phyloP scores from a whole-genome alignment of 495 filamentous ascomycete genomes.

The Glonium stellatum region DNA sequence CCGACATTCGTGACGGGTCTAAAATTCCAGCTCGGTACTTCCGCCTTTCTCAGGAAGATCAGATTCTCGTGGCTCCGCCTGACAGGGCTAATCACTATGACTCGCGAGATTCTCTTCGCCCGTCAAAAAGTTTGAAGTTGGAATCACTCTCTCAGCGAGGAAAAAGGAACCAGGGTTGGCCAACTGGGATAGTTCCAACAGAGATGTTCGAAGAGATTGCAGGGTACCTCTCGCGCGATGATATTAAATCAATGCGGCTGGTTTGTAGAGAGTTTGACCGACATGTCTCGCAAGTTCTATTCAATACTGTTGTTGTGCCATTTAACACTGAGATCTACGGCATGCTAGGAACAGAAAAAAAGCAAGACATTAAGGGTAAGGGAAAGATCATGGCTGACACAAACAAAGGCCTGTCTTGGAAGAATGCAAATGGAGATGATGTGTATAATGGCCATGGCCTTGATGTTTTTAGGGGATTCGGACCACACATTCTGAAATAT shows the following conservation, averaged over 20 bases:
- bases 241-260: constrained; percentile 46
- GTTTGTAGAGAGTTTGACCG: constrained; percentile 48
- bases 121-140: constrained; percentile 5
- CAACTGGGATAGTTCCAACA: constrained; percentile 37
- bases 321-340: constrained; percentile 49
- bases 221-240: constrained; percentile 41
- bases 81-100: neutral
- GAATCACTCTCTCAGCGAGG: neutral
- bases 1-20: constrained; percentile 14
- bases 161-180: constrained; percentile 4
- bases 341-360: constrained; percentile 30
- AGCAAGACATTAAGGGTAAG: constrained; percentile 30
- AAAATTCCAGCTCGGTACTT: constrained; percentile 18
- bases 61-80: neutral
- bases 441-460: constrained; percentile 41
- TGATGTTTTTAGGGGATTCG: constrained; percentile 46
- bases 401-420: constrained; percentile 18
- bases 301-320: constrained; percentile 47
- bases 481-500: constrained; percentile 43
- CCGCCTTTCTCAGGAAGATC: neutral
- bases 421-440: constrained; percentile 32
- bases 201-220: constrained; percentile 47
- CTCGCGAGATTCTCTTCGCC: neutral
- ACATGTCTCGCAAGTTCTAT: constrained; percentile 42
- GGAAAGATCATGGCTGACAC: constrained; percentile 26